Evolutionary conservation across 2,329 filamentous ascomycete species (phyloP), one percentile per base, ranked within the genome.

Genomic region (Sodiomyces alkalinus): DNA sequence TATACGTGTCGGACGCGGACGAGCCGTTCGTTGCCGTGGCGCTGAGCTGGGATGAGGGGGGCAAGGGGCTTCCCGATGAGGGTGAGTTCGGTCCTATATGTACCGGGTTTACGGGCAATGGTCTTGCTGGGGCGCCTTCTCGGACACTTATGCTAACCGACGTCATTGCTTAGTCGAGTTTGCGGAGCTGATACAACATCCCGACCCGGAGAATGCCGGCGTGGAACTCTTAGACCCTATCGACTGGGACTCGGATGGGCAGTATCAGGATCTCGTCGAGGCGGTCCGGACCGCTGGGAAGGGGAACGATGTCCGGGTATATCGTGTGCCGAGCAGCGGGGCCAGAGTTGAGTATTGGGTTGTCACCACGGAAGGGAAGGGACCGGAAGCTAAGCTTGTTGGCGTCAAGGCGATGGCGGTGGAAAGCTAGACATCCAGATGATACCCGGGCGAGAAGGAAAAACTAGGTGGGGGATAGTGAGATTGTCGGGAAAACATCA

Each of bases 11-110:
- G 36, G 86, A 93, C 33, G 73, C 81, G 17, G 85, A 93, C 48
- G 82, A 92, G 60, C 75, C 78, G 4, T 93, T 92, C 51, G 73
- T 80, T 48, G 71, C 74, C 4, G 80, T 93, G 5, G 71, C 67
- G 29, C 49, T 92, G 39, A 63, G 60, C 39, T 81, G 67, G 55
- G 51, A 60, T 13, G 63, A 64, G 36, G 52, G 47, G 12, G 61
- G 57, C 15, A 56, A 55, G 27, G 58, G 60, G 4, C 44, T 78
- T 41, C 70, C 74, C 1, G 62, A 69, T 39, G 74, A 77, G 50
- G 62, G 74, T 78, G 46, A 42, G 63, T 55, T 39, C 16, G 7
- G 12, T 14, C 19, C 7, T n/a, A 12, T 16, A 5, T 14, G 5
- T 4, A 12, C 10, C 6, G 7, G 11, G 4, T 20, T 25, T 6